Evolutionary conservation across 2,329 filamentous ascomycete genomes (phyloP).

Genomic region (Knufia petricola): DNA sequence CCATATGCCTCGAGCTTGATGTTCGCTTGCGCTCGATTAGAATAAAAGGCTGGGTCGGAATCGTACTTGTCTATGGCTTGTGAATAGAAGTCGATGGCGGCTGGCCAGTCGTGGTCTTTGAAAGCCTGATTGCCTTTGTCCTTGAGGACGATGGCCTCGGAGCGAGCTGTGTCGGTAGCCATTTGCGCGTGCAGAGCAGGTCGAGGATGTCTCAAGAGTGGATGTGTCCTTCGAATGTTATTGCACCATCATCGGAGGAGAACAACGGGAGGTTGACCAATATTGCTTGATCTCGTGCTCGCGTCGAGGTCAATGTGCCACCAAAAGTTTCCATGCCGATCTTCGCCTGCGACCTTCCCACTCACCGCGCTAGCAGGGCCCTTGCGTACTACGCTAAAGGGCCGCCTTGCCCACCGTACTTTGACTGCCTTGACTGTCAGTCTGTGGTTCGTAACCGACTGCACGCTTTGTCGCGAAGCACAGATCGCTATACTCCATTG

Average conservation of each 20-base stretch:
- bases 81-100: conserved; percentile 72
- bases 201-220: too few relatives aligned
- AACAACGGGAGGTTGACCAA: not conserved
- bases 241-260: conserved; percentile 4
- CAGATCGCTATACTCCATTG: too few relatives aligned
- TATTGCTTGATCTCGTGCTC: conserved; percentile 3
- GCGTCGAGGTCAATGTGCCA: not conserved
- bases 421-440: too few relatives aligned
- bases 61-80: conserved; percentile 79
- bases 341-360: not conserved
- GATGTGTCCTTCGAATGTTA: too few relatives aligned
- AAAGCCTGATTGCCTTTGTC: conserved; percentile 93
- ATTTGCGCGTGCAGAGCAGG: conserved; percentile 26
- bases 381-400: too few relatives aligned
- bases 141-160: conserved; percentile 75
- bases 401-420: too few relatives aligned
- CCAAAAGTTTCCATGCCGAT: not conserved
- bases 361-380: not conserved
- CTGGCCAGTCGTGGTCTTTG: conserved; percentile 72
- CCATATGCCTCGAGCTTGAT: conserved; percentile 95
- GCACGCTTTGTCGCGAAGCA: too few relatives aligned
- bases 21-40: conserved; percentile 85
- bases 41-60: conserved; percentile 80
- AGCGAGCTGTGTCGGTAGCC: conserved; percentile 37
- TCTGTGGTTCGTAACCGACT: too few relatives aligned